Evolutionary conservation across 768 basidiomycete species (phyloP).

Genomic region (Pholiota microspora): DNA sequence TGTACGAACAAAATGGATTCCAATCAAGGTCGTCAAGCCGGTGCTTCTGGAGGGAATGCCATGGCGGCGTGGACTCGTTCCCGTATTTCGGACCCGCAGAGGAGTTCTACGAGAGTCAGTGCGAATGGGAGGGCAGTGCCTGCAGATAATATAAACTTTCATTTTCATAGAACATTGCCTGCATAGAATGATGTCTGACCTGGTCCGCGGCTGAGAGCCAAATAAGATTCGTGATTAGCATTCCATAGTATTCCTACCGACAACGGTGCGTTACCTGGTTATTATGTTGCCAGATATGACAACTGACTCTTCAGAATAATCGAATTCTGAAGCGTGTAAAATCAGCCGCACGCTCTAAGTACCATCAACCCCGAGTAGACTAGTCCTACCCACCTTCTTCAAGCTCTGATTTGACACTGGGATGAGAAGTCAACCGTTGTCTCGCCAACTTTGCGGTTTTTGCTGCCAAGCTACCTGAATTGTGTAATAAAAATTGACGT

Average conservation of each 20-base stretch:
- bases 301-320: conserved; percentile 72
- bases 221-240: background rate
- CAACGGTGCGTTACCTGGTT: conserved; percentile 57
- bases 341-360: background rate
- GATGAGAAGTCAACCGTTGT: conserved; percentile 78
- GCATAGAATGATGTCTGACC: conserved; percentile 42
- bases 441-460: conserved; percentile 55
- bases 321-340: conserved; percentile 47
- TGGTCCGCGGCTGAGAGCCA: conserved; percentile 59
- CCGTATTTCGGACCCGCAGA: conserved; percentile 63
- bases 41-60: conserved; percentile 63
- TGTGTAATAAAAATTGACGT: background rate
- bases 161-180: background rate
- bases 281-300: conserved; percentile 71
- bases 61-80: conserved; percentile 63
- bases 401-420: conserved; percentile 61
- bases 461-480: conserved; percentile 67
- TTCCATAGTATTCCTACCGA: background rate
- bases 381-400: conserved; percentile 40
- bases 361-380: background rate
- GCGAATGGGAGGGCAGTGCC: conserved; percentile 81
- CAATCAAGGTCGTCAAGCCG: conserved; percentile 25
- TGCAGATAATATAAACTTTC: conserved; percentile 20
- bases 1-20: background rate
- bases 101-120: conserved; percentile 67